Evolutionary conservation across 2,329 filamentous ascomycete species (phyloP).

Genomic region (Curvularia sp.): DNA sequence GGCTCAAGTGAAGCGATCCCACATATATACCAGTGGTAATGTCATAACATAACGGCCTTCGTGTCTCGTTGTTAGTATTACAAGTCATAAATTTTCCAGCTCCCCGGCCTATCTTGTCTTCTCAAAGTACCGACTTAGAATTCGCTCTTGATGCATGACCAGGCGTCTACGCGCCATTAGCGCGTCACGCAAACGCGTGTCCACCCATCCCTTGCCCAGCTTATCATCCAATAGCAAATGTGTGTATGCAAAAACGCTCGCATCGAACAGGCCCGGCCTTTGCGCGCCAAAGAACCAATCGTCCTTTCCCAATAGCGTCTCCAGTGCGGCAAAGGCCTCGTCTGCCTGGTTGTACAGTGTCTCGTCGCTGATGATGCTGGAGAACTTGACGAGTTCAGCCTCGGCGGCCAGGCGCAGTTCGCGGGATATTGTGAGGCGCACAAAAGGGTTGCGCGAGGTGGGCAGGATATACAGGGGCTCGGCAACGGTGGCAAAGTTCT

Average conservation of each 20-base stretch:
- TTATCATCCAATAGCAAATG: conserved; percentile 74
- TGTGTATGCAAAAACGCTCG: conserved; percentile 87
- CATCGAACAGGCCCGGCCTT: conserved; percentile 80
- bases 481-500: conserved; percentile 72
- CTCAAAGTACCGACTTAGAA: conserved; percentile 61
- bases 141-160: conserved; percentile 68
- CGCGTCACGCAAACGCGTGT: conserved; percentile 65
- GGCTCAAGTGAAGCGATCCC: not conserved
- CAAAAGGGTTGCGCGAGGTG: conserved; percentile 66
- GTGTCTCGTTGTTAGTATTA: not conserved
- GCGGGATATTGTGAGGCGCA: conserved; percentile 68
- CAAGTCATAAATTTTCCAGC: not conserved
- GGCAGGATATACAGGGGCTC: conserved; percentile 72
- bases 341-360: conserved; percentile 67
- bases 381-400: conserved; percentile 73
- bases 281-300: conserved; percentile 67
- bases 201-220: conserved; percentile 66
- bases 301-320: conserved; percentile 63
- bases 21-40: not conserved
- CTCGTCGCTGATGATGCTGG: conserved; percentile 63
- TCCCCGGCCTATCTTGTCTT: not conserved
- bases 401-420: conserved; percentile 77
- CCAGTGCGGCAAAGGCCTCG: conserved; percentile 69
- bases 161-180: conserved; percentile 68
- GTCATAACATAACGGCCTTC: conserved; percentile 1